Percentiles rank a stretch among this genome's conserved stretches.
phyloP scores from a whole-genome alignment of 495 filamentous ascomycete species.

The Rusavskia elegans region DNA sequence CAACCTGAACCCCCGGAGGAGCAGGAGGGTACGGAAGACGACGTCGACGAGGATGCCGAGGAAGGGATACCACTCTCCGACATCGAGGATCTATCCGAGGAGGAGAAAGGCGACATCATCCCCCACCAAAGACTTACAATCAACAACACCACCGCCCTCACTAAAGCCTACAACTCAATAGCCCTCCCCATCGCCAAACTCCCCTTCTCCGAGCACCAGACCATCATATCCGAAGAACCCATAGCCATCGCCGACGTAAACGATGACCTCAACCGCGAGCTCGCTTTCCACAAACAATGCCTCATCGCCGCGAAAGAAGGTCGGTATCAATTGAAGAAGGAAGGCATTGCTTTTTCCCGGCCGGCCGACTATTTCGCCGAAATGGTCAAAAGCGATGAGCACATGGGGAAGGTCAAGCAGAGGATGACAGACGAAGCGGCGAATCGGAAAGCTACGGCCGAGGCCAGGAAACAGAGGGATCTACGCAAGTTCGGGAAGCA shows the following conservation, averaged over 20 bases:
- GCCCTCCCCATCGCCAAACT: conserved; percentile 41
- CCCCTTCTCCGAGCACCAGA: conserved; percentile 50
- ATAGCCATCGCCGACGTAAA: conserved; percentile 49
- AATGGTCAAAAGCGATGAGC: conserved; percentile 96
- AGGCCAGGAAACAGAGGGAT: conserved; percentile 83
- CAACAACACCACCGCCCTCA: conserved; percentile 85
- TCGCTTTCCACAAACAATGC: conserved; percentile 86
- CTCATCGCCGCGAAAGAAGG: conserved; percentile 60
- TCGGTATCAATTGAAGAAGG: conserved; percentile 57
- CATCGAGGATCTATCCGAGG: conserved; percentile 56
- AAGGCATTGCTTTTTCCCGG: conserved; percentile 69
- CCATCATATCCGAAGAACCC: conserved; percentile 35
- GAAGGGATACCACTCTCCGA: conserved; percentile 76
- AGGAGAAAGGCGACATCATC: conserved; percentile 70
- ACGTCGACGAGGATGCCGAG: conserved; percentile 34
- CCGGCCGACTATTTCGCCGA: conserved; percentile 95
- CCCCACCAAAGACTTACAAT: conserved; percentile 89
- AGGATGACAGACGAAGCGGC: conserved; percentile 88
- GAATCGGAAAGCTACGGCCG: conserved; percentile 75
- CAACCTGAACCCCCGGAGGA: conserved; percentile 20
- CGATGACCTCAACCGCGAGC: conserved; percentile 78
- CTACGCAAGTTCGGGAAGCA: conserved; percentile 99
- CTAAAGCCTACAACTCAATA: conserved; percentile 61
- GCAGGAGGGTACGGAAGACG: conserved; percentile 22
- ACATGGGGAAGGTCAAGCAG: conserved; percentile 90